phyloP scores from a whole-genome alignment of 164 flowering plant genomes.

The Liquidambar formosana region DNA sequence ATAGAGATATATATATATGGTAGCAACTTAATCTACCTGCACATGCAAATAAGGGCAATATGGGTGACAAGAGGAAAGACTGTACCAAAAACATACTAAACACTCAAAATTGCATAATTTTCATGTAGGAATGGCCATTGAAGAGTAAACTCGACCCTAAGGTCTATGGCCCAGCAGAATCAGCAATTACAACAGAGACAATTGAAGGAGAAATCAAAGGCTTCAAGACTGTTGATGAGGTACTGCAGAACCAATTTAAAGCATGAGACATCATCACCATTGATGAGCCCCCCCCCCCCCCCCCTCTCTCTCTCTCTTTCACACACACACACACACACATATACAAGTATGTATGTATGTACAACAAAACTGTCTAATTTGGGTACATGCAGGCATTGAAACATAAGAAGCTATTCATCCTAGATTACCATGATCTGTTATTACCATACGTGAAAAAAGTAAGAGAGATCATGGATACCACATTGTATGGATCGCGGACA shows the following conservation, averaged over 20 bases:
- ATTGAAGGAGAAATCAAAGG: slow-evolving; percentile 33
- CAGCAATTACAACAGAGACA: slow-evolving; percentile 37
- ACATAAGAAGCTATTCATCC: slow-evolving; percentile 52
- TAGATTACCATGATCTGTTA: slow-evolving; percentile 67
- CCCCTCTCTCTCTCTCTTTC: no score
- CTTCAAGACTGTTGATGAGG: slow-evolving; percentile 37
- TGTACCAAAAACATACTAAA: no score
- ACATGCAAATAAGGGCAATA: no score
- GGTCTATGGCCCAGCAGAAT: slow-evolving; percentile 44
- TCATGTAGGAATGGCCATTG: slow-evolving; percentile 53
- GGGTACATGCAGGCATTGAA: slow-evolving; percentile 45
- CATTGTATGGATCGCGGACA: slow-evolving; percentile 73
- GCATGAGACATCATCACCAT: no score
- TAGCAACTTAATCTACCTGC: no score
- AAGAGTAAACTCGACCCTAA: slow-evolving; percentile 49
- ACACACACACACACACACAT: no score
- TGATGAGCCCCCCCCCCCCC: no score
- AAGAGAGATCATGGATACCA: slow-evolving; percentile 44
- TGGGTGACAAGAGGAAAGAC: no score
- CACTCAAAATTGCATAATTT: neutral
- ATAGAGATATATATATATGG: no score
- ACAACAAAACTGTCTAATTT: neutral
- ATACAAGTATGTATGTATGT: no score
- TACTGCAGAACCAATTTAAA: neutral
- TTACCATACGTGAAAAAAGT: slow-evolving; percentile 59